phyloP scores from a whole-genome alignment of 768 basidiomycete genomes.

The Leccinum disarticulatum region DNA sequence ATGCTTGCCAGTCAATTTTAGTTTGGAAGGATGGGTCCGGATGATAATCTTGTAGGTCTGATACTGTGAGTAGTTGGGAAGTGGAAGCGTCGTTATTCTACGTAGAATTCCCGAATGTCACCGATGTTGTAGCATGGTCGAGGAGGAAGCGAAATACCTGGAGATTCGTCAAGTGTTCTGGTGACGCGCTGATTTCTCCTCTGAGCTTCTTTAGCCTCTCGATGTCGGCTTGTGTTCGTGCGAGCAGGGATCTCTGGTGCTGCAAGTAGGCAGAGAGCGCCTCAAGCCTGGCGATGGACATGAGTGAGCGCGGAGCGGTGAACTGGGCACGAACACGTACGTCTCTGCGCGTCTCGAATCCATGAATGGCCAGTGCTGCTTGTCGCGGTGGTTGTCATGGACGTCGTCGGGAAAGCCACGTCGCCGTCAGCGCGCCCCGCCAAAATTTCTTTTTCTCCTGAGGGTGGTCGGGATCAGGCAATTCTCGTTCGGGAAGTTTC shows the following conservation, averaged over 20 bases:
- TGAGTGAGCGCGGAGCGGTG: slow-evolving; percentile 1
- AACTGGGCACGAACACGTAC: slow-evolving; percentile 17
- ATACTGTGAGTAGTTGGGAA: slow-evolving; percentile 40
- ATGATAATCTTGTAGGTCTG: slow-evolving; percentile 44
- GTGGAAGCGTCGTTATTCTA: slow-evolving; percentile 14
- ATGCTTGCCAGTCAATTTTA: slow-evolving; percentile 63
- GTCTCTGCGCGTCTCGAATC: slow-evolving; percentile 37
- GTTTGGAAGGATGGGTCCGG: slow-evolving; percentile 41
- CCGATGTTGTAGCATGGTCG: slow-evolving; percentile 18
- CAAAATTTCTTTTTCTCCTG: slow-evolving; percentile 26
- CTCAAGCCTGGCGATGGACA: slow-evolving; percentile 35
- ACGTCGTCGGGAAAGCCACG: slow-evolving; percentile 12
- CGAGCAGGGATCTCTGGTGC: slow-evolving; percentile 57
- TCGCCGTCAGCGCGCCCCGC: slow-evolving; percentile 16
- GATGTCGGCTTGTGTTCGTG: slow-evolving; percentile 63
- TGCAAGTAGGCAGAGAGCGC: slow-evolving; percentile 68
- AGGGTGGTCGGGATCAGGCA: neutral
- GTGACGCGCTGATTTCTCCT: slow-evolving; percentile 35
- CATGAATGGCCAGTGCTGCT: slow-evolving; percentile 22
- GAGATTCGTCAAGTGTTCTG: slow-evolving; percentile 34
- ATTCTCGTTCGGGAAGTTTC: slow-evolving; percentile 15
- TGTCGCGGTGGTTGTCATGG: slow-evolving; percentile 35
- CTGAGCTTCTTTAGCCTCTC: slow-evolving; percentile 50
- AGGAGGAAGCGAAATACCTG: slow-evolving; percentile 32
- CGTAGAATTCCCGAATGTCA: slow-evolving; percentile 10